Base-by-base conservation (phyloP, 2,329 filamentous ascomycete species). In the Macrophomina tecta region DNA sequence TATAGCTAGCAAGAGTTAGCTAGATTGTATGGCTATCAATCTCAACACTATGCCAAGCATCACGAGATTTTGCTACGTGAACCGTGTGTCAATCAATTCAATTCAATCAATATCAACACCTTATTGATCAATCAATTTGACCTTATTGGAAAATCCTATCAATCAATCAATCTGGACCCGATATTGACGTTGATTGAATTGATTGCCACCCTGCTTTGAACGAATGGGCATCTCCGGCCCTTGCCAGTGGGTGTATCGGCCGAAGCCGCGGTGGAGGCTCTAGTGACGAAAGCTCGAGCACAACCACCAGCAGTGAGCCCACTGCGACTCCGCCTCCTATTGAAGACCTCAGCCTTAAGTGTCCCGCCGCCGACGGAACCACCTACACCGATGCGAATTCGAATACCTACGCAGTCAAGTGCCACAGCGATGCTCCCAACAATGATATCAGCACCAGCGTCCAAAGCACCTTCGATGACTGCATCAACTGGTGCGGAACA, bases 241-340 rank as follows among this genome's bases (percentile, higher is more conserved):
- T 65, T 18, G 62, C 62, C 2, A 65, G 52, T 6, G 62, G 62
- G 23, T 65, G 62, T 12, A 65, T 65, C n/a, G 62, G 62, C 49
- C 7, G 6, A 18, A 34, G n/a, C 40, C 49, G 49, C n/a, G 62
- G 34, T 3, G 16, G 34, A 11, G 42, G 16, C 38, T 28, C 42
- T 5, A 2, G 36, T 12, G 11, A 1, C 11, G 56, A 46, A 3
- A 40, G 32, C 5, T n/a, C 28, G 16, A 16, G 42, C 4, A 48
- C 58, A n/a, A 49, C 58, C 1, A 62, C 58, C 2, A 34, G 40
- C 40, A 8, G 14, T 6, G 2, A 28, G 9, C 14, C n/a, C 5
- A 16, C 5, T 14, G 34, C 53, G 32, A 36, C 9, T 23, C 36
- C 6, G 38, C 53, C 58, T 2, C 16, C 58, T 18, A 32, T 36